These are phyloP conservation scores for Fagus sylvatica DNA, from an alignment of 306 rosid genomes.

Conservation along the genomic window DNA sequence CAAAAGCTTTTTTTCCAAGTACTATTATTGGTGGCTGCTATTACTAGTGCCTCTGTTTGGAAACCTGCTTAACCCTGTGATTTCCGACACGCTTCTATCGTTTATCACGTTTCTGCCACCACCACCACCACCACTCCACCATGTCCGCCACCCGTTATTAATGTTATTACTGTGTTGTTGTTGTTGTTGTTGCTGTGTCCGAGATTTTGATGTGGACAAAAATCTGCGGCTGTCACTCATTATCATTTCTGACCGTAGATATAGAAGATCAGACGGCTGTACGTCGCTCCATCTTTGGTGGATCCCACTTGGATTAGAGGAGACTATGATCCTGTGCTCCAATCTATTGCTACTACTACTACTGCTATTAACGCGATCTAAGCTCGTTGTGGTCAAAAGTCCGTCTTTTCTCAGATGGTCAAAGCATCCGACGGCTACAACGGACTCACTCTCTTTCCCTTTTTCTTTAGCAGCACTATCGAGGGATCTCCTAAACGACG, in stretches of 20 bases:
- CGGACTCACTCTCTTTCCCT: slow-evolving; percentile 27
- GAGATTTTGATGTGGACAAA: slow-evolving; percentile 26
- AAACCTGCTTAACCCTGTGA: slow-evolving; percentile 72
- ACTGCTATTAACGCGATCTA: slow-evolving; percentile 7
- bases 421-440: slow-evolving; percentile 34
- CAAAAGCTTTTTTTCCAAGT: slow-evolving; percentile 16
- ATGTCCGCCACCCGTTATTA: background rate
- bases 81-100: slow-evolving; percentile 75
- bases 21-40: background rate
- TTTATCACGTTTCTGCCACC: slow-evolving; percentile 52
- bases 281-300: slow-evolving; percentile 86
- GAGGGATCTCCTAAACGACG: slow-evolving; percentile 62
- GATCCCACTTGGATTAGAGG: slow-evolving; percentile 26
- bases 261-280: slow-evolving; percentile 62
- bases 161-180: background rate
- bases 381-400: slow-evolving; percentile 35
- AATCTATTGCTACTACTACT: slow-evolving; percentile 20
- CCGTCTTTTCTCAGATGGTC: slow-evolving; percentile 74
- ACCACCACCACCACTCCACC: background rate
- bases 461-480: slow-evolving; percentile 46
- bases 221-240: slow-evolving; percentile 41
- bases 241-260: slow-evolving; percentile 76
- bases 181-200: background rate
- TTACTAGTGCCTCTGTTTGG: slow-evolving; percentile 7
- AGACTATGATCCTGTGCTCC: slow-evolving; percentile 78